Base-by-base conservation (phyloP, 768 basidiomycete species). In the Rhodotorula diobovata region DNA sequence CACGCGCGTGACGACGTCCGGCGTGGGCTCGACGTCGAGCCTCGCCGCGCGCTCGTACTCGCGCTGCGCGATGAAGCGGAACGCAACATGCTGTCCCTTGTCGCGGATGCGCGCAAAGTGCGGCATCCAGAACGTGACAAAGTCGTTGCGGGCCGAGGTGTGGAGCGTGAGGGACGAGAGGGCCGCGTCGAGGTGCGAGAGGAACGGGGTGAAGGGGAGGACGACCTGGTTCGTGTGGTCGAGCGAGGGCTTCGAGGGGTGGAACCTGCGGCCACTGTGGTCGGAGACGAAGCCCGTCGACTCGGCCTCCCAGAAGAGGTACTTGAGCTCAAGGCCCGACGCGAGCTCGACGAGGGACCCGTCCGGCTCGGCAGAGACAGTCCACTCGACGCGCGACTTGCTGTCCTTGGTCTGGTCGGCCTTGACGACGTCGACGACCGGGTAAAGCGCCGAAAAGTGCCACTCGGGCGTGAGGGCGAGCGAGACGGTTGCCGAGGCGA, bases 41-140 rank as follows among this genome's bases (percentile, higher is more conserved):
- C 76, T 80, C 1, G 83, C 84, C 0, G 84, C 80, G 12, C 70
- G 66, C 62, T 82, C 82, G 72, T 84, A 85, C 30, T 81, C 79
- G 2, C 76, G 74, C 70, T 85, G 84, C 4, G 83, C 79, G 12
- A 85, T 48, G 77, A 85, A 85, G 9, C 84, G 82, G 41, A 86
- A 78, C 4, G 82, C 83, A 59, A 85, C 72, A 65, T 82, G 72
- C 32, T 79, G 76, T 75, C 84, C 80, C 18, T 18, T 11, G 20
- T 51, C 30, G n/a, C 37, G 35, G 30, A 66, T 61, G 65, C 80
- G 82, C 46, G 80, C 72, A 50, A 85, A 72, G 20, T 79, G 76
- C 0, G 84, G 84, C 25, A 84, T 81, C 84, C 84, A 85, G 72
- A 82, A 85, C 81, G 83, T 84, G 71, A 85, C 82, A 76, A 85